These are phyloP conservation scores for Salix arbutifolia DNA, from an alignment of 345 rosid genomes.

Conservation along the genomic window DNA sequence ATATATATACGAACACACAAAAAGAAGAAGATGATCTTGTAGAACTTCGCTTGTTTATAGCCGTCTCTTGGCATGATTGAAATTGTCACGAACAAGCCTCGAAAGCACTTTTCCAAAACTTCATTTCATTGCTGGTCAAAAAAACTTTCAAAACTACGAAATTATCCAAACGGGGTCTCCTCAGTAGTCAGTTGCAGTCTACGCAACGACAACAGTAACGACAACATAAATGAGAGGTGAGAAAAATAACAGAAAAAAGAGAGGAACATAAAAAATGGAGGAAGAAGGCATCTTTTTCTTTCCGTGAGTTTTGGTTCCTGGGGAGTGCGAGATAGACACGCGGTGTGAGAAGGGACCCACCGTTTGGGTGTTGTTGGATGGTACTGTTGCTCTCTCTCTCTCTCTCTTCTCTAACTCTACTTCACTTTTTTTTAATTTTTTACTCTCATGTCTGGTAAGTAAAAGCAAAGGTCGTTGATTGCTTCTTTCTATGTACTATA, in stretches of 20 bases:
- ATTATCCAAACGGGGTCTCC: background rate
- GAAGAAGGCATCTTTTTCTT: background rate
- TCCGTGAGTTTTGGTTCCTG: background rate
- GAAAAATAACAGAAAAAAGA: background rate
- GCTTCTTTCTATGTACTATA: background rate
- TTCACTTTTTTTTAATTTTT: background rate
- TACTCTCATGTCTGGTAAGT: background rate
- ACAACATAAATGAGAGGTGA: background rate
- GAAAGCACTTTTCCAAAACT: too few species aligned
- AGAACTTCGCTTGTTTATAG: too few species aligned
- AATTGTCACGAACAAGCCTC: too few species aligned
- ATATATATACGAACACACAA: too few species aligned
- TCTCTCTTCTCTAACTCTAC: background rate
- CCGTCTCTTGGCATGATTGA: too few species aligned
- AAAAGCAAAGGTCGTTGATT: slow-evolving; percentile 5
- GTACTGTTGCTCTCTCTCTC: background rate
- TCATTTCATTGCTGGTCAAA: too few species aligned
- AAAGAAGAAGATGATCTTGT: too few species aligned
- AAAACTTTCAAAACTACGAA: background rate
- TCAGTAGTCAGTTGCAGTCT: background rate
- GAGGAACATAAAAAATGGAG: background rate
- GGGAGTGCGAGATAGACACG: slow-evolving; percentile 19
- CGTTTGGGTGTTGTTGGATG: slow-evolving; percentile 5
- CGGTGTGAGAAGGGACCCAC: slow-evolving; percentile 16
- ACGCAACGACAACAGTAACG: background rate